Base-by-base conservation (phyloP, 148 eudicot genomes). In the Chenopodium formosanum region DNA sequence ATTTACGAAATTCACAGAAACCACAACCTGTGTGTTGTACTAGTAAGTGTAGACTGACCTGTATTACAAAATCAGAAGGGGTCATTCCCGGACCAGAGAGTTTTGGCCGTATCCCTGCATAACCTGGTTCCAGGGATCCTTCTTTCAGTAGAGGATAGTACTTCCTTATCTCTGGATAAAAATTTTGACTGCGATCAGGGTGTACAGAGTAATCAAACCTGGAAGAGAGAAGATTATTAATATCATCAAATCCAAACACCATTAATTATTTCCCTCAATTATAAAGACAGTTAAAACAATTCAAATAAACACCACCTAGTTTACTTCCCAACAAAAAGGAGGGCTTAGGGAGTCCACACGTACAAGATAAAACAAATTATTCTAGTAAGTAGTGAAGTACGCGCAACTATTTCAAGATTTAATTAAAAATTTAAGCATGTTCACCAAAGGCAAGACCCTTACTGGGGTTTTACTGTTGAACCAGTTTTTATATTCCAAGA, bases 51-150 rank as follows among this genome's bases (percentile, higher is more conserved):
- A 64, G 77, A 74, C 79, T 44, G 74, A 92, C 98, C 92, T 95
- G 97, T 60, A 95, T 88, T 12, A 92, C 80, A 86, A 95, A 95
- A 91, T 95, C 98, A 75, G 78, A 82, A 78, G 89, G 88, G 78
- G 78, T 84, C 84, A 88, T 89, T 76, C 85, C 84, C 9, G 96
- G 91, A 85, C 98, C 94, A 27, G 93, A 86, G 76, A 95, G 87
- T 85, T 95, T 95, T 7, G 98, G 89, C 48, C 97, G 90, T 83
- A 95, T 92, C 25, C 98, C 98, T n/a, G 94, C 81, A 79, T 95
- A 95, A 58, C 93, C 93, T 12, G 96, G 97, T 84, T 90, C 94
- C 79, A 95, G 83, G 58, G 92, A 89, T 79, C 85, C 94, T 81
- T 92, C 94, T 88, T 88, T 91, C 75, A 95, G 76, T 78, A 40